Conservation (phyloP, 148 eudicot species). For the Euryodendron excelsum region DNA sequence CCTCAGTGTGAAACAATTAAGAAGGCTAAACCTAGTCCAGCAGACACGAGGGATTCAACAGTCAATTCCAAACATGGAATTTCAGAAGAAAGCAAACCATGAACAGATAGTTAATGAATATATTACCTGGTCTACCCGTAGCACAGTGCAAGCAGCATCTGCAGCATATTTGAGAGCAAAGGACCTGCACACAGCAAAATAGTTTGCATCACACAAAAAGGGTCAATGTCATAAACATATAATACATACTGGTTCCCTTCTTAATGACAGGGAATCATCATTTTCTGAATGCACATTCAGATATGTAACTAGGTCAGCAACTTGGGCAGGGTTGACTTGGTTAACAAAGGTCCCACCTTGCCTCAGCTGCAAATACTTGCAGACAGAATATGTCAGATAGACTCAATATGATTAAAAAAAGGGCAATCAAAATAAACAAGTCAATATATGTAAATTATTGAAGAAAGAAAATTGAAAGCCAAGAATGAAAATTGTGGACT, state of each 20-base stretch:
- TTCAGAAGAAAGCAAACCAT: not conserved
- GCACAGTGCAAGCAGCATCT: conserved; percentile 92
- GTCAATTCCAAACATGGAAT: not conserved
- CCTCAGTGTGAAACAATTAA: not conserved
- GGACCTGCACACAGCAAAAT: conserved; percentile 41
- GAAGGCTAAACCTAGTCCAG: not conserved
- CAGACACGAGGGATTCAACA: not conserved
- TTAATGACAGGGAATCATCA: no score
- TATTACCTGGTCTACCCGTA: conserved; percentile 87
- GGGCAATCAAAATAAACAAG: not conserved
- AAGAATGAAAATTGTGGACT: no score
- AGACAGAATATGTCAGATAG: not conserved
- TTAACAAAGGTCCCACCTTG: not conserved
- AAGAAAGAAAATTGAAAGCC: not conserved
- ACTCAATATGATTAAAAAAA: not conserved
- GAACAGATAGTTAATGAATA: not conserved
- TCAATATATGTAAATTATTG: not conserved
- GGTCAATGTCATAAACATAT: not conserved
- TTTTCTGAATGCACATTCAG: no score
- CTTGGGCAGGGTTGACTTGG: not conserved
- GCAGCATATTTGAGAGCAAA: conserved; percentile 91
- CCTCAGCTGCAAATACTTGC: not conserved
- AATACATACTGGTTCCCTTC: not conserved
- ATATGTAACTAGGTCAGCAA: no score
- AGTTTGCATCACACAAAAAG: not conserved